Percentiles rank a stretch among this genome's conserved stretches.
Evolutionary conservation across 805 yeast species (phyloP).

Genomic region (Kazachstania psychrophila): DNA sequence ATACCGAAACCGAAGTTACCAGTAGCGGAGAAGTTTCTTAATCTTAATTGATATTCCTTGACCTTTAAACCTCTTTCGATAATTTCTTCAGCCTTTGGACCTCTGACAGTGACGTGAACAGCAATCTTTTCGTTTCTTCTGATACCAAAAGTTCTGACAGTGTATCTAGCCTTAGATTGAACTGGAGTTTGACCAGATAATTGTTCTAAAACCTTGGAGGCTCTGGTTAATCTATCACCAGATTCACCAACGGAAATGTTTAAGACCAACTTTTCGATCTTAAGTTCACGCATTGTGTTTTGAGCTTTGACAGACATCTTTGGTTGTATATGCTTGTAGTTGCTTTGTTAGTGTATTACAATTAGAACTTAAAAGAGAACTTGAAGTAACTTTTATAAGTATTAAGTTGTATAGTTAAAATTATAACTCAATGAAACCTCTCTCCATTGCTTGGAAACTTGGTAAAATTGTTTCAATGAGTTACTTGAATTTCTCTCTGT

Average conservation of each 20-base stretch:
- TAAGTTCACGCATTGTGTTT: constrained; percentile 98
- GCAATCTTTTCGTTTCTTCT: constrained; percentile 99
- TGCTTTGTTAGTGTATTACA: neutral
- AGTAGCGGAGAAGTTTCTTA: constrained; percentile 93
- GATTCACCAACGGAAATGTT: constrained; percentile 99
- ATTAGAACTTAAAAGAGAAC: too few relatives aligned
- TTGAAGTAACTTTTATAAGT: too few relatives aligned
- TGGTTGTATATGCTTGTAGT: constrained; percentile 14
- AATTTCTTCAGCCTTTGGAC: constrained; percentile 99
- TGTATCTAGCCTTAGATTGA: constrained; percentile 99
- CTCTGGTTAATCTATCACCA: constrained; percentile 99
- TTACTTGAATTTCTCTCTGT: neutral
- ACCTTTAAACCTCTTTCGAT: constrained; percentile 99
- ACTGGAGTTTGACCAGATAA: constrained; percentile 99
- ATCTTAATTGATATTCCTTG: constrained; percentile 95
- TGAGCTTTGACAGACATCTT: constrained; percentile 51
- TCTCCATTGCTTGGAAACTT: too few relatives aligned
- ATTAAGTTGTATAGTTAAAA: too few relatives aligned
- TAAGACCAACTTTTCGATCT: constrained; percentile 98
- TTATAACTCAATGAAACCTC: too few relatives aligned
- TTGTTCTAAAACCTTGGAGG: constrained; percentile 99
- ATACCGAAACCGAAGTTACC: constrained; percentile 99
- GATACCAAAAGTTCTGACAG: constrained; percentile 99
- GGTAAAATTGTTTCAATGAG: too few relatives aligned
- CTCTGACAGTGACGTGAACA: constrained; percentile 98